These are phyloP conservation scores for Rhizomucor pusillus DNA, from an alignment of 371 early-diverging fungal species.

Conservation along the genomic window DNA sequence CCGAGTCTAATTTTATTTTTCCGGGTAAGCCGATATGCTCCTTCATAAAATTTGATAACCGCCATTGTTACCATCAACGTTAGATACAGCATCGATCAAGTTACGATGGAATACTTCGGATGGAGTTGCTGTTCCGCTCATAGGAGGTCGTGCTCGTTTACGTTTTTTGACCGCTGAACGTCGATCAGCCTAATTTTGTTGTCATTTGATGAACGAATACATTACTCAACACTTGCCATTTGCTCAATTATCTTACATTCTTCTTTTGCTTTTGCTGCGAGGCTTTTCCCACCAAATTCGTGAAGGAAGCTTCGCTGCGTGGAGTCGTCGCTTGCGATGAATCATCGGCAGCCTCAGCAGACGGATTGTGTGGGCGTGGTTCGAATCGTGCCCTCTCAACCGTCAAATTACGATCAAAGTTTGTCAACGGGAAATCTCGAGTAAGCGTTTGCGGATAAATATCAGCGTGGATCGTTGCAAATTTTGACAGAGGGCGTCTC, in stretches of 20 bases:
- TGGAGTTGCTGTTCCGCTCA: conserved; percentile 31
- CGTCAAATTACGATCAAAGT: conserved; percentile 35
- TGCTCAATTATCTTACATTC: too few relatives aligned
- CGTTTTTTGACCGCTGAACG: conserved; percentile 18
- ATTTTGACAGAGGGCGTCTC: conserved; percentile 16
- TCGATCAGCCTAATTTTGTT: conserved; percentile 10
- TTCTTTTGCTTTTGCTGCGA: too few relatives aligned
- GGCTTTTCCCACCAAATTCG: too few relatives aligned
- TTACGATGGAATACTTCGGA: conserved; percentile 38
- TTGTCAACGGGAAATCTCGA: conserved; percentile 22
- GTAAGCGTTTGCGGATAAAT: conserved; percentile 24
- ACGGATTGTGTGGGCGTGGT: conserved; percentile 18
- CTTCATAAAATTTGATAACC: background rate
- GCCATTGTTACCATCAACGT: conserved; percentile 29
- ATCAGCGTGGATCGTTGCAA: conserved; percentile 27
- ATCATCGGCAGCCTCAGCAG: background rate
- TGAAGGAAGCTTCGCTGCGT: background rate
- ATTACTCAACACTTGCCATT: background rate
- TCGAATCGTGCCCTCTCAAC: conserved; percentile 42
- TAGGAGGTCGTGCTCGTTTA: conserved; percentile 26
- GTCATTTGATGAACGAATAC: background rate
- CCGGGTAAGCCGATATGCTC: background rate
- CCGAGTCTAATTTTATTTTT: conserved; percentile 29
- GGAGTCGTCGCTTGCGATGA: conserved; percentile 10
- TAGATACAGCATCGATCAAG: conserved; percentile 36